Conservation (phyloP, 1,284 basidiomycete genomes). For the Ustilago tritici region DNA sequence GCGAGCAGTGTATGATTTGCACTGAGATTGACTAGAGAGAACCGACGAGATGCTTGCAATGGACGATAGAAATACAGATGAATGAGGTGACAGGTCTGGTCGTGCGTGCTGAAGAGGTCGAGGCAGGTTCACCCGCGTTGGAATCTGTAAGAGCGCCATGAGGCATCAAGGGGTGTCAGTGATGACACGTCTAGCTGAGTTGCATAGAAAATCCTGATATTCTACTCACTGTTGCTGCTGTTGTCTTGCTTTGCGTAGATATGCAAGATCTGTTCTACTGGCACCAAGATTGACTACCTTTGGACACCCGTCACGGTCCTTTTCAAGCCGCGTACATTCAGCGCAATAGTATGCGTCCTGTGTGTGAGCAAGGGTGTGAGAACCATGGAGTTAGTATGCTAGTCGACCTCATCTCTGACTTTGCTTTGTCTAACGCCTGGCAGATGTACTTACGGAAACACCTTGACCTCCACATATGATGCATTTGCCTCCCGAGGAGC, state of each 20-base stretch:
- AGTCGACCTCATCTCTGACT: neutral
- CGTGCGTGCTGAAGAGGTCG: neutral
- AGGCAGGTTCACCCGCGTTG: slow-evolving; percentile 21
- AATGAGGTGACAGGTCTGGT: neutral
- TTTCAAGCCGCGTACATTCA: slow-evolving; percentile 90
- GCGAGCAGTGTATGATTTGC: neutral
- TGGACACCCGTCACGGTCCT: slow-evolving; percentile 97
- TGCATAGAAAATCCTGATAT: neutral
- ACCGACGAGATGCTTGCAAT: neutral
- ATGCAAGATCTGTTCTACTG: slow-evolving; percentile 60
- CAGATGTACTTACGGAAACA: slow-evolving; percentile 57
- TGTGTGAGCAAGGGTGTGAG: neutral
- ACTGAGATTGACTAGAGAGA: neutral
- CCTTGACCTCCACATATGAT: slow-evolving; percentile 80
- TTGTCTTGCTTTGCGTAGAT: slow-evolving; percentile 59
- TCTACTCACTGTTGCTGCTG: slow-evolving; percentile 52
- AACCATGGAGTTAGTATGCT: neutral
- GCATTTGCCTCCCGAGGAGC: slow-evolving; percentile 94
- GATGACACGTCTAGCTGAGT: neutral
- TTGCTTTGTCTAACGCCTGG: neutral
- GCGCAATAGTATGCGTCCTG: slow-evolving; percentile 69
- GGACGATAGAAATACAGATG: slow-evolving; percentile 36
- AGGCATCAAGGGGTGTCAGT: neutral
- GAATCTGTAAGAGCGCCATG: slow-evolving; percentile 23
- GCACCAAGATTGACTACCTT: slow-evolving; percentile 96